Percentiles rank a stretch among this genome's conserved stretches.
Conservation (phyloP, 352 stramenopile genomes). For the Globisporangium viniferum region DNA sequence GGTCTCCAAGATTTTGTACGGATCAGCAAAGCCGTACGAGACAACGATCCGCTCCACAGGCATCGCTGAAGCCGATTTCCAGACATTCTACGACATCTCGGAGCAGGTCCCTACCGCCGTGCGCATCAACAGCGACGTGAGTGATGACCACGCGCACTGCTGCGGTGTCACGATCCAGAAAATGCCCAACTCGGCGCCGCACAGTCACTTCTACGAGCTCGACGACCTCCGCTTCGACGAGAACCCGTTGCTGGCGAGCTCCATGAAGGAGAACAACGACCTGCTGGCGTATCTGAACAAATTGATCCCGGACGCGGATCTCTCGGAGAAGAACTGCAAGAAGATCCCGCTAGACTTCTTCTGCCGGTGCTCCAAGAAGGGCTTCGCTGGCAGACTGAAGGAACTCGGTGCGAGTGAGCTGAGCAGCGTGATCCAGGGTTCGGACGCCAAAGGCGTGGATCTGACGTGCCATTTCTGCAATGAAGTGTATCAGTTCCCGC, state of each 20-base stretch:
- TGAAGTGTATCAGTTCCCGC: conserved; percentile 64
- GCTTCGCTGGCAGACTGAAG: conserved; percentile 49
- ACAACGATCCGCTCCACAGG: conserved; percentile 68
- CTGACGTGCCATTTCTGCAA: conserved; percentile 88
- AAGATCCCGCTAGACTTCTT: conserved; percentile 77
- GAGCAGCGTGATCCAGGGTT: conserved; percentile 44
- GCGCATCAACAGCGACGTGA: conserved; percentile 56
- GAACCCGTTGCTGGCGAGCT: conserved; percentile 35
- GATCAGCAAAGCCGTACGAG: conserved; percentile 66
- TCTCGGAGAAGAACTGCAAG: conserved; percentile 53
- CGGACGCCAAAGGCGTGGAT: conserved; percentile 50
- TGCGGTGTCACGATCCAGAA: conserved; percentile 83
- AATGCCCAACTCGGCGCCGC: conserved; percentile 55
- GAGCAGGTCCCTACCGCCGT: conserved; percentile 86
- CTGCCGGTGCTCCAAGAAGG: conserved; percentile 79
- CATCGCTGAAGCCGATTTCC: conserved; percentile 68
- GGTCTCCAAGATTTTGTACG: conserved; percentile 80
- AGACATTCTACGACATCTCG: conserved; percentile 80
- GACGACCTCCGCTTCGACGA: conserved; percentile 65
- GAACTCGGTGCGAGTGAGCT: conserved; percentile 52
- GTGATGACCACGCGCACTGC: conserved; percentile 46
- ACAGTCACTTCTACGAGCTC: conserved; percentile 60
- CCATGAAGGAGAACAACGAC: conserved; percentile 50
- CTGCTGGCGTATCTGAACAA: conserved; percentile 74
- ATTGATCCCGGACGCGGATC: conserved; percentile 64